These are phyloP conservation scores for Hyaloperonospora brassicae DNA, from an alignment of 352 stramenopile species.

Conservation along the genomic window DNA sequence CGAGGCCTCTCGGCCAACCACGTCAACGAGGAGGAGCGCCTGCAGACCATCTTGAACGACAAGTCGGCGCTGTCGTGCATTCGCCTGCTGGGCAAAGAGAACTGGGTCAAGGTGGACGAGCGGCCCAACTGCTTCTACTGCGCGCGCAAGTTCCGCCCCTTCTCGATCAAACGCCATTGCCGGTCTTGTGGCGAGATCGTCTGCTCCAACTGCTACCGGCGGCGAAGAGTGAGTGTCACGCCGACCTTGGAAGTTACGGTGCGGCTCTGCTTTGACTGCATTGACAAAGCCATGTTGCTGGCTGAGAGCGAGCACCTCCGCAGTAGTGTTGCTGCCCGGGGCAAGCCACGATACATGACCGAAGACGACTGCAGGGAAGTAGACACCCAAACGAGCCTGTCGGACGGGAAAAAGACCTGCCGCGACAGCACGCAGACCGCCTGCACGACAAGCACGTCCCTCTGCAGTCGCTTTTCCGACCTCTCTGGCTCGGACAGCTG, in stretches of 20 bases:
- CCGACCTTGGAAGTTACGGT: slow-evolving; percentile 30
- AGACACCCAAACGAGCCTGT: slow-evolving; percentile 10
- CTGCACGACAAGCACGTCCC: slow-evolving; percentile 26
- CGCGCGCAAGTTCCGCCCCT: slow-evolving; percentile 62
- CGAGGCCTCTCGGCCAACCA: slow-evolving; percentile 45
- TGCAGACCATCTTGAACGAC: slow-evolving; percentile 53
- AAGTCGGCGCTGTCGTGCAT: slow-evolving; percentile 42
- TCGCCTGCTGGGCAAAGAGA: slow-evolving; percentile 45
- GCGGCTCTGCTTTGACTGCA: slow-evolving; percentile 71
- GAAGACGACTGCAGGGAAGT: slow-evolving; percentile 11
- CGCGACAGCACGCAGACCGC: slow-evolving; percentile 31
- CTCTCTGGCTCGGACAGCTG: slow-evolving; percentile 31
- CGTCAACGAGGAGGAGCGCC: slow-evolving; percentile 41
- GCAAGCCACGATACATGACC: neutral
- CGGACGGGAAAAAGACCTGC: slow-evolving; percentile 17
- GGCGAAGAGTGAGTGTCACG: slow-evolving; percentile 42
- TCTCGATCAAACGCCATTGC: slow-evolving; percentile 74
- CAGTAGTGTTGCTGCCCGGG: slow-evolving; percentile 8
- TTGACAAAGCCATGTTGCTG: slow-evolving; percentile 54
- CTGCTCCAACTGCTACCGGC: slow-evolving; percentile 62
- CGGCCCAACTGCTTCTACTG: slow-evolving; percentile 75
- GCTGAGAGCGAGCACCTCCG: slow-evolving; percentile 15
- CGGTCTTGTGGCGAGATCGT: slow-evolving; percentile 73
- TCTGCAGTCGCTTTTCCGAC: slow-evolving; percentile 36
- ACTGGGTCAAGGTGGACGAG: slow-evolving; percentile 69